Evolutionary conservation across 495 filamentous ascomycete genomes (phyloP).

Genomic region (Cudoniella acicularis): DNA sequence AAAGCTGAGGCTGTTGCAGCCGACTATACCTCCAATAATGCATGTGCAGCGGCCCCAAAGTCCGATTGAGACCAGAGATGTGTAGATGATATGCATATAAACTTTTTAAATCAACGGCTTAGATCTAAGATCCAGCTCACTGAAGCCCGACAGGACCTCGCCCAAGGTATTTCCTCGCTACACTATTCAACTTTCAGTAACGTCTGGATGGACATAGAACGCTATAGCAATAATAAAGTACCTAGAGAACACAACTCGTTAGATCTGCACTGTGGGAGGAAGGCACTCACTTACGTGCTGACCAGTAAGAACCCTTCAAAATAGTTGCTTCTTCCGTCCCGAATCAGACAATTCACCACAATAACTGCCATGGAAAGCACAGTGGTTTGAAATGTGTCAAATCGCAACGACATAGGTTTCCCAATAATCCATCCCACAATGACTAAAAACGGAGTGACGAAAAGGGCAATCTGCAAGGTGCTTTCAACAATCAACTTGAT

Average conservation of each 20-base stretch:
- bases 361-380: conserved; percentile 33
- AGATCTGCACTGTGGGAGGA: background rate
- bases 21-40: too few species aligned
- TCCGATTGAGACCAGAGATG: too few species aligned
- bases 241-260: background rate
- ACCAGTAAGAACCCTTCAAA: conserved; percentile 6
- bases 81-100: too few species aligned
- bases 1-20: too few species aligned
- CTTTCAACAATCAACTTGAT: conserved; percentile 82
- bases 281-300: conserved; percentile 1
- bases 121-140: too few species aligned
- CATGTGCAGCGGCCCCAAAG: too few species aligned
- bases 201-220: conserved; percentile 5
- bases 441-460: conserved; percentile 40
- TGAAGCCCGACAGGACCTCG: background rate
- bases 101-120: too few species aligned
- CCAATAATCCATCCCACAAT: conserved; percentile 38
- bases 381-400: conserved; percentile 35
- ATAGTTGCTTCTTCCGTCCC: conserved; percentile 3
- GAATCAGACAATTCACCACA: conserved; percentile 26
- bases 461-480: conserved; percentile 68
- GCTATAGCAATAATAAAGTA: conserved; percentile 8
- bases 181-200: background rate
- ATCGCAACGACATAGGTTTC: conserved; percentile 35
- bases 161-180: background rate